These are phyloP conservation scores for Gonium pectorale DNA, from an alignment of 139 green algal species.

Conservation along the genomic window DNA sequence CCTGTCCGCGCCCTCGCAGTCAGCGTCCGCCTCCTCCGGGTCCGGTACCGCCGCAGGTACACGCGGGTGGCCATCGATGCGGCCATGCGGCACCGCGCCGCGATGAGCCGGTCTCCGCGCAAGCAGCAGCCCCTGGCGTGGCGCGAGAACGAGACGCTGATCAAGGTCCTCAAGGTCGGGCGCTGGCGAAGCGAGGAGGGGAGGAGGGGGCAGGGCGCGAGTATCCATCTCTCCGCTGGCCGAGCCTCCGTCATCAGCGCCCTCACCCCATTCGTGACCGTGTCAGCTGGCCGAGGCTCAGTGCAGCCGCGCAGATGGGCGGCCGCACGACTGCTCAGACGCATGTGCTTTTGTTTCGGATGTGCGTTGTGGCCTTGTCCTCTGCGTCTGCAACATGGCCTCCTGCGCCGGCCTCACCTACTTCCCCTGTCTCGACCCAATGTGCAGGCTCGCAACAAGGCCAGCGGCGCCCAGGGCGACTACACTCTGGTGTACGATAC, in stretches of 20 bases:
- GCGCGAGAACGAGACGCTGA: constrained; percentile 27
- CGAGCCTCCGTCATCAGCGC: no score
- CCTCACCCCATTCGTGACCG: not conserved
- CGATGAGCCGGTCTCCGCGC: not conserved
- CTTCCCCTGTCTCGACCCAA: not conserved
- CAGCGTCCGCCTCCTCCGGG: not conserved
- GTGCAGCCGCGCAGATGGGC: not conserved
- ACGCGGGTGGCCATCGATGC: constrained; percentile 8
- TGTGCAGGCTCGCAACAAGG: constrained; percentile 29
- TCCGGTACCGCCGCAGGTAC: not conserved
- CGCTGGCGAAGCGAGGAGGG: not conserved
- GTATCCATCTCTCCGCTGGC: no score
- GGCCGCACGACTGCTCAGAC: not conserved
- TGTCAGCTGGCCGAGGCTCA: not conserved
- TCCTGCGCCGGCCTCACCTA: not conserved
- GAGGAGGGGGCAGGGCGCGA: no score
- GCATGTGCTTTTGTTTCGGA: not conserved
- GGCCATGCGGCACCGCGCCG: not conserved
- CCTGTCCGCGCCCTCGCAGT: no score
- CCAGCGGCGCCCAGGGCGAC: constrained; percentile 31
- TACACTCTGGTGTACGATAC: constrained; percentile 20
- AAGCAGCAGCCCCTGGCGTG: not conserved
- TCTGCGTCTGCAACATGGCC: not conserved
- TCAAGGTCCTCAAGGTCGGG: constrained; percentile 55
- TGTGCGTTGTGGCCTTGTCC: not conserved